Base-by-base conservation (phyloP, 1,284 basidiomycete genomes). In the Ustilago nuda region DNA sequence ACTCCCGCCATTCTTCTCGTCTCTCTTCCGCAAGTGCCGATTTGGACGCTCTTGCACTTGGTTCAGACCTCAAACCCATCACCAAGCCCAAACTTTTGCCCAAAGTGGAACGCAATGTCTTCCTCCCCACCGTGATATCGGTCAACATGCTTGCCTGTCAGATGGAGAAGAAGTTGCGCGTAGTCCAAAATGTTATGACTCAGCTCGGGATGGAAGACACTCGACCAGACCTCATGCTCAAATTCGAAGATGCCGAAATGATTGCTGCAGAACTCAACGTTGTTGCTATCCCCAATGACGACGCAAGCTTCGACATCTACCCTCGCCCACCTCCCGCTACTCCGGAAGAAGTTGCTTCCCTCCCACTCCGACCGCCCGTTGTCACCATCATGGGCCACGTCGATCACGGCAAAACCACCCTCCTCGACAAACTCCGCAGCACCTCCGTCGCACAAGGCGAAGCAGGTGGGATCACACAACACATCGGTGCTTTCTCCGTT, bases 341-440 rank as follows among this genome's bases (percentile, higher is more conserved):
- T 13, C 35, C 56, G 59, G 19, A 93, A 91, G 87, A 91, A 67
- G 87, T 88, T 2, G 87, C 89, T 17, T 86, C 86, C 3, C 88
- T 93, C 33, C 91, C 91, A 4, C 86, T 88, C 33, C 91, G 94
- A 2, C 93, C 94, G 6, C 94, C 95, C 0, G 90, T 96, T 17
- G 93, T 99, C 11, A 95, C 95, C 3, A 98, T 99, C 84, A 99
- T 99, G 93, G 97, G 97, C 0, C 97, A 99, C 84, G 97, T 99
- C 74, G 97, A 99, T 86, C 97, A 99, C 86, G 97, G 97, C 58
- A 99, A 99, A 88, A 99, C 97, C 0, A 98, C 95, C 0, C 89
- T 99, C 15, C 89, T 99, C 3, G 97, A 99, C 85, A 93, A 92
- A n/a, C 89, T 99, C 23, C 91, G 97, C 15, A 93, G 92, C 11